Evolutionary conservation across 2,329 filamentous ascomycete genomes (phyloP).

Genomic region (Bipolaris cookei): DNA sequence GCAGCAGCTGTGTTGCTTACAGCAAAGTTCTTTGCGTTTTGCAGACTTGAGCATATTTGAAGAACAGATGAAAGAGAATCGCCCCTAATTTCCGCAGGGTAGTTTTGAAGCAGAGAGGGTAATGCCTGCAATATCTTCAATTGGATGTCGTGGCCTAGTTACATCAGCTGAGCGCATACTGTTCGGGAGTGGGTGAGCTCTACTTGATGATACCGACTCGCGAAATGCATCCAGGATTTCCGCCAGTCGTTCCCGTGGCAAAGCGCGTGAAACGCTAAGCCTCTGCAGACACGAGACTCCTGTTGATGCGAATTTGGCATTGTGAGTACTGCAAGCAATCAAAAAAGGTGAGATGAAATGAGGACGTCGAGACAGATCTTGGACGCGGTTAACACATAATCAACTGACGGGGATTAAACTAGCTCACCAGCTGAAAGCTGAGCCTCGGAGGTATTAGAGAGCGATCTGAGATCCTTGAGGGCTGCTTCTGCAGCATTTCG

Average conservation of each 20-base stretch:
- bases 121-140: constrained; percentile 94
- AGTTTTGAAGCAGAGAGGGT: constrained; percentile 88
- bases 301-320: constrained; percentile 86
- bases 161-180: constrained; percentile 19
- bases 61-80: constrained; percentile 81
- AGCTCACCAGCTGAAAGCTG: constrained; percentile 72
- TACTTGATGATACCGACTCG: constrained; percentile 76
- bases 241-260: constrained; percentile 79
- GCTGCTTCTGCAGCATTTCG: constrained; percentile 93
- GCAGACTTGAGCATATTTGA: constrained; percentile 89
- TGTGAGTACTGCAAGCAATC: constrained; percentile 87
- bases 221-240: constrained; percentile 88
- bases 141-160: constrained; percentile 78
- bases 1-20: constrained; percentile 96
- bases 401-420: background rate
- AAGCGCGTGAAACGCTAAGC: constrained; percentile 79
- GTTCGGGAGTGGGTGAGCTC: constrained; percentile 38
- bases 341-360: constrained; percentile 94
- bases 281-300: constrained; percentile 89
- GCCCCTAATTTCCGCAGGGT: constrained; percentile 78
- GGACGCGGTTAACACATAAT: constrained; percentile 16
- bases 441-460: constrained; percentile 76
- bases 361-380: constrained; percentile 81
- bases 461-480: constrained; percentile 81
- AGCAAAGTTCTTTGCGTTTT: constrained; percentile 89